Conservation (phyloP, 2,329 filamentous ascomycete species). For the Chrysoporthe cubensis region DNA sequence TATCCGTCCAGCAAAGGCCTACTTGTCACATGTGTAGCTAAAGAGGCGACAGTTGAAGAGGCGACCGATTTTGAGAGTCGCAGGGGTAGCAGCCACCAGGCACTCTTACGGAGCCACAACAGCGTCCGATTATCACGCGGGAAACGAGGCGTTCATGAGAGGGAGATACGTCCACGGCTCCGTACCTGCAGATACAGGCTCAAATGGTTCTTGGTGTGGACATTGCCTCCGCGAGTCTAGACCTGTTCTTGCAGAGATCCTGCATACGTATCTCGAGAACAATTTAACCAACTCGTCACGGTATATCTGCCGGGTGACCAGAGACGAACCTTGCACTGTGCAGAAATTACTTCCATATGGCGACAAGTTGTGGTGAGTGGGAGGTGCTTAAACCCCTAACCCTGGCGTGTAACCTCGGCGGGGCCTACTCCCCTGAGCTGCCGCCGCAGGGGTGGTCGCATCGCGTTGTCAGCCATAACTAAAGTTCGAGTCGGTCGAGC, state of each 20-base stretch:
- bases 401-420: not conserved
- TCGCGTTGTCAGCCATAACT: slow-evolving; percentile 4
- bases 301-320: not conserved
- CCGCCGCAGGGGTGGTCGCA: not conserved
- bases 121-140: no score
- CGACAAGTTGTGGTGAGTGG: not conserved
- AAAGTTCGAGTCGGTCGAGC: slow-evolving; percentile 9
- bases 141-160: no score
- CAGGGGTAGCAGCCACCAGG: no score
- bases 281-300: not conserved
- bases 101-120: no score
- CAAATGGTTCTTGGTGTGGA: not conserved
- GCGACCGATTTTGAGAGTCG: no score
- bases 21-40: no score
- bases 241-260: not conserved
- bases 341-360: not conserved
- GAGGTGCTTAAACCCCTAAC: not conserved
- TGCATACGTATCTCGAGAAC: not conserved
- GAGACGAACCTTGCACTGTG: no score
- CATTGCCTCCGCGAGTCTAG: not conserved
- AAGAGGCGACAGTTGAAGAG: no score
- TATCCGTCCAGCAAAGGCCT: no score
- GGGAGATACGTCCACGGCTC: not conserved
- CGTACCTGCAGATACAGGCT: not conserved
- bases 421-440: not conserved